Conservation (phyloP, 352 stramenopile species). For the Lagenidium giganteum region DNA sequence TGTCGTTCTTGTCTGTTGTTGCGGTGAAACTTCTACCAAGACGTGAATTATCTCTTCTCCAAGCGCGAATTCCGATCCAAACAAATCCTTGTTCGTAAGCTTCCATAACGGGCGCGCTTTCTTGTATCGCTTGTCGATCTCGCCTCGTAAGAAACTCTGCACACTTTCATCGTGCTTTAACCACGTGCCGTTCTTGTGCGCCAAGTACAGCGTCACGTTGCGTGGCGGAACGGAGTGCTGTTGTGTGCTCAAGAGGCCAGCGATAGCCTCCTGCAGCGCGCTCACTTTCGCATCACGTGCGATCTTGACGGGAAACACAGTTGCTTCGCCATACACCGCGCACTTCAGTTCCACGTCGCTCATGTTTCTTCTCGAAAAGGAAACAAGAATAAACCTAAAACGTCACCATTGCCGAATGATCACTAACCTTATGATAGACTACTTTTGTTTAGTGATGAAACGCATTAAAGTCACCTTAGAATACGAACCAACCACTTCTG, state of each 20-base stretch:
- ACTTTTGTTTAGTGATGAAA: no score
- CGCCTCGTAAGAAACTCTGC: constrained; percentile 8
- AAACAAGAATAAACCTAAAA: no score
- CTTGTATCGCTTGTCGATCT: not conserved
- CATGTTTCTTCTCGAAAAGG: no score
- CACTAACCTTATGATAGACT: no score
- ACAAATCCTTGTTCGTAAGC: constrained; percentile 3
- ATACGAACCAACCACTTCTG: no score
- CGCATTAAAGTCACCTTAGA: no score
- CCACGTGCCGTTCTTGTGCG: no score
- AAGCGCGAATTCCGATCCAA: constrained; percentile 6
- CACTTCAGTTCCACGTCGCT: no score
- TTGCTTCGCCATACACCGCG: not conserved
- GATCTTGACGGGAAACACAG: constrained; percentile 2
- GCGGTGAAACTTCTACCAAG: constrained; percentile 1
- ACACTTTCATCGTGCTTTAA: no score
- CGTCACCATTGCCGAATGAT: no score
- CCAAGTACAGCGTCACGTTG: constrained; percentile 1
- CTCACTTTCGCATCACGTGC: constrained; percentile 1
- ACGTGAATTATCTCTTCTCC: constrained; percentile 8
- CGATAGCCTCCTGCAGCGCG: constrained; percentile 1
- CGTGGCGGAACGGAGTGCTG: not conserved
- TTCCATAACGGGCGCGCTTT: constrained; percentile 8
- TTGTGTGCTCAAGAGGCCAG: not conserved
- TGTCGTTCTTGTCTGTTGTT: constrained; percentile 2